Base-by-base conservation (phyloP, 1,284 basidiomycete species). In the Ceratorhiza oryzae-sativae region DNA sequence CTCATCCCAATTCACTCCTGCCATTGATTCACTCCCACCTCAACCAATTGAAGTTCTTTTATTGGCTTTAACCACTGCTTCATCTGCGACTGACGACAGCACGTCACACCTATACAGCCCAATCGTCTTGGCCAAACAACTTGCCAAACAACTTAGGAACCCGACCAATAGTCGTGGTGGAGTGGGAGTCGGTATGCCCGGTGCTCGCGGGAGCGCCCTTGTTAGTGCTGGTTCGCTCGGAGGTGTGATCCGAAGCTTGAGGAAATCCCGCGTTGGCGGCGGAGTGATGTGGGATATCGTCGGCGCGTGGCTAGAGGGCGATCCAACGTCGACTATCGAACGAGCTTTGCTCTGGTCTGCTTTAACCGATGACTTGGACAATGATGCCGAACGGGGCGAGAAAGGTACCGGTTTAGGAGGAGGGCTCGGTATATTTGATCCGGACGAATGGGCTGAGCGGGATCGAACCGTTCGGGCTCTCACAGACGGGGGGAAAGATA, bases 391-490 rank as follows among this genome's bases (percentile, higher is more conserved):
- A 18, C n/a, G n/a, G n/a, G n/a, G n/a, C n/a, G 46, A 53, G n/a
- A 18, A 30, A 13, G 56, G 39, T 15, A 12, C 34, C 36, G 39
- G 49, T 4, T 6, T 53, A 23, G 49, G 49, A 32, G 27, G 49
- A 12, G 27, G 49, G 20, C 49, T 53, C 5, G 23, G 49, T 4
- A 27, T 55, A 15, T 65, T 53, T 27, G 62, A 51, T 62, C 60
- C 25, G 3, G 62, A 65, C 48, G 62, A 65, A 49, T 53, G 62
- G 62, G 48, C 62, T 9, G 62, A 65, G 15, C 62, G 62, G 20
- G 62, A 65, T 51, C 45, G 48, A 27, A 65, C 62, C 4, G 62
- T 53, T 20, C 62, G 62, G 23, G 27, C 49, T 27, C 23, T 68
- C 10, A 68, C 63, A 6, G 36, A 42, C 34, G 63, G 34, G 41